These are phyloP conservation scores for Cruciata laevipes DNA, from an alignment of 257 asterid genomes.

Conservation along the genomic window DNA sequence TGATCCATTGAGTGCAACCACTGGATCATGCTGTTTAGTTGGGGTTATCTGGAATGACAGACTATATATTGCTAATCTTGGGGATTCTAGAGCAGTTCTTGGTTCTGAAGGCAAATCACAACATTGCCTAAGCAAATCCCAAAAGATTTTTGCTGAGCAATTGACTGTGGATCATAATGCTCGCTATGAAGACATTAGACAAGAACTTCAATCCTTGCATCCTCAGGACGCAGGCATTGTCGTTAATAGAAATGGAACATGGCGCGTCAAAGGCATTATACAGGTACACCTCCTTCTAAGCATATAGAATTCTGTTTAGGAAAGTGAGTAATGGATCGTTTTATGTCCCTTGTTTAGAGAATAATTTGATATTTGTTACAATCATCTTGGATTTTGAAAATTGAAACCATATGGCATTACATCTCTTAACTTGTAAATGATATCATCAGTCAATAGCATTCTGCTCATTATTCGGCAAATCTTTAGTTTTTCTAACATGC, in stretches of 20 bases:
- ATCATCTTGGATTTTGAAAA: no score
- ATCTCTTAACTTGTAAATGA: no score
- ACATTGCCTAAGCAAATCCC: slow-evolving; percentile 30
- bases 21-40: slow-evolving; percentile 78
- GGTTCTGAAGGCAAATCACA: slow-evolving; percentile 33
- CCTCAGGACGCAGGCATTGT: slow-evolving; percentile 62
- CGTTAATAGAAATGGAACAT: slow-evolving; percentile 42
- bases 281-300: slow-evolving; percentile 39
- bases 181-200: slow-evolving; percentile 53
- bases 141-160: slow-evolving; percentile 58
- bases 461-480: neutral
- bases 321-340: neutral
- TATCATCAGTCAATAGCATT: neutral
- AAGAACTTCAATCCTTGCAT: slow-evolving; percentile 50
- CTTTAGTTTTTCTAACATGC: neutral
- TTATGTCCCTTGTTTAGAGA: neutral
- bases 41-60: slow-evolving; percentile 52
- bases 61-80: slow-evolving; percentile 60
- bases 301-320: neutral
- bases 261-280: slow-evolving; percentile 88
- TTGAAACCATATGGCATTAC: no score
- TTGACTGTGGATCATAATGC: slow-evolving; percentile 75
- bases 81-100: slow-evolving; percentile 84
- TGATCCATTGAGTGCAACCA: slow-evolving; percentile 43
- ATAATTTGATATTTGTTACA: no score